phyloP scores from a whole-genome alignment of 495 filamentous ascomycete species.

The Hyaloscypha hepaticicola region DNA sequence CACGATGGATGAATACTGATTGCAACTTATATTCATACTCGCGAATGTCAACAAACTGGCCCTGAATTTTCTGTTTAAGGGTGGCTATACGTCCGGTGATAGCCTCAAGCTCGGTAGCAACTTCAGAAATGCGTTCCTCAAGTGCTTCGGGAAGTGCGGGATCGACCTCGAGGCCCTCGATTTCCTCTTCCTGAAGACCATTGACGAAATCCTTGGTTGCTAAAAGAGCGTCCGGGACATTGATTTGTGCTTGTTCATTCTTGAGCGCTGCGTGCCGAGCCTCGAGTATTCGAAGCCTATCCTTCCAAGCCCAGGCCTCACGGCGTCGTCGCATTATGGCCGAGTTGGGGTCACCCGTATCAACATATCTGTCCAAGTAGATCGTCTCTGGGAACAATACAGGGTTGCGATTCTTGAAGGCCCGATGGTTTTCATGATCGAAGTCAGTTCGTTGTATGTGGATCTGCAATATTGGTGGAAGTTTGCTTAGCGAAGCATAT shows the following conservation, averaged over 20 bases:
- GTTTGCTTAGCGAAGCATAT: slow-evolving; percentile 69
- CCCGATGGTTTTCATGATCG: slow-evolving; percentile 54
- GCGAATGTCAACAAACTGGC: slow-evolving; percentile 59
- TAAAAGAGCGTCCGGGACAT: slow-evolving; percentile 30
- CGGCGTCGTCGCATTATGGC: slow-evolving; percentile 60
- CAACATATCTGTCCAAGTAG: slow-evolving; percentile 89
- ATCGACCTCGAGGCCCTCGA: slow-evolving; percentile 25
- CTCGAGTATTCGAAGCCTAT: slow-evolving; percentile 49
- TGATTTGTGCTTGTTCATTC: slow-evolving; percentile 14
- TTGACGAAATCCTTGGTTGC: slow-evolving; percentile 31
- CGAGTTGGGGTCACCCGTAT: slow-evolving; percentile 51
- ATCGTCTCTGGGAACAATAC: slow-evolving; percentile 72
- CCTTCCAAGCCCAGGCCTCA: slow-evolving; percentile 73
- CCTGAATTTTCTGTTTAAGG: slow-evolving; percentile 44
- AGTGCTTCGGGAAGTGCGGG: slow-evolving; percentile 26
- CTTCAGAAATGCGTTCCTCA: slow-evolving; percentile 24
- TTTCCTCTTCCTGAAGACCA: slow-evolving; percentile 30
- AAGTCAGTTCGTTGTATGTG: slow-evolving; percentile 80
- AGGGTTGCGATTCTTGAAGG: slow-evolving; percentile 76
- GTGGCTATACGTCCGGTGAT: slow-evolving; percentile 21
- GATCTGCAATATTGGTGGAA: slow-evolving; percentile 85
- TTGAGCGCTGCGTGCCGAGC: slow-evolving; percentile 26
- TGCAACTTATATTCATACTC: slow-evolving; percentile 78
- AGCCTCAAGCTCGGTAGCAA: slow-evolving; percentile 27
- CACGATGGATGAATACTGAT: slow-evolving; percentile 89